Percentiles rank a stretch among this genome's conserved stretches.
Conservation (phyloP, 2,329 filamentous ascomycete genomes). For the Ophiostoma piceae region DNA sequence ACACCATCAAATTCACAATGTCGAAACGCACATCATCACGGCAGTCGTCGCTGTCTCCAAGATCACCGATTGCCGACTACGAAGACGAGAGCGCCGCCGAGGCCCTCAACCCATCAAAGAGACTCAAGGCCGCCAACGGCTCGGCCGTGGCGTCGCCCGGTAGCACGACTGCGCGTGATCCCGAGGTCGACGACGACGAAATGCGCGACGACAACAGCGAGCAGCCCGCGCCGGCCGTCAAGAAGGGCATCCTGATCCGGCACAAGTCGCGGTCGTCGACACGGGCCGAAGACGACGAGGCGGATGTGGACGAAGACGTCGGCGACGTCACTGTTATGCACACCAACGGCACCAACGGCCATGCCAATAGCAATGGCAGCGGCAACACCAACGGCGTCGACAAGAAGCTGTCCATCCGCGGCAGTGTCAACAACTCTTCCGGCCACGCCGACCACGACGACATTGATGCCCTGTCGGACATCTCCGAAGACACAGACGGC, state of each 20-base stretch:
- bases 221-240: neutral
- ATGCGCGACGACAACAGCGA: conserved; percentile 15
- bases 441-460: conserved; percentile 33
- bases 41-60: conserved; percentile 47
- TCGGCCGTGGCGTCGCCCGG: conserved; percentile 45
- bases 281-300: conserved; percentile 1
- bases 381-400: conserved; percentile 23
- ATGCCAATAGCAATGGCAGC: neutral
- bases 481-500: conserved; percentile 87
- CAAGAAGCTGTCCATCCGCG: neutral
- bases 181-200: conserved; percentile 20
- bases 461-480: conserved; percentile 59
- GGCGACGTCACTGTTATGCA: conserved; percentile 19
- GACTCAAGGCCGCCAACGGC: conserved; percentile 42
- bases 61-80: conserved; percentile 43
- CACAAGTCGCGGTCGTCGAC: conserved; percentile 17
- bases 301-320: conserved; percentile 10
- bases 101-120: conserved; percentile 41
- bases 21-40: conserved; percentile 31
- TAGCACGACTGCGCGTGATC: conserved; percentile 29
- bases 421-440: neutral
- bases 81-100: conserved; percentile 45
- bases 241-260: conserved; percentile 11
- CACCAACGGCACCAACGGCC: conserved; percentile 6
- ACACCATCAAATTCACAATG: conserved; percentile 9